A percentile compares a stretch with the other conserved stretches of the same genome.
phyloP scores from a whole-genome alignment of 2,329 filamentous ascomycete species.

The Mariannaea elegans region DNA sequence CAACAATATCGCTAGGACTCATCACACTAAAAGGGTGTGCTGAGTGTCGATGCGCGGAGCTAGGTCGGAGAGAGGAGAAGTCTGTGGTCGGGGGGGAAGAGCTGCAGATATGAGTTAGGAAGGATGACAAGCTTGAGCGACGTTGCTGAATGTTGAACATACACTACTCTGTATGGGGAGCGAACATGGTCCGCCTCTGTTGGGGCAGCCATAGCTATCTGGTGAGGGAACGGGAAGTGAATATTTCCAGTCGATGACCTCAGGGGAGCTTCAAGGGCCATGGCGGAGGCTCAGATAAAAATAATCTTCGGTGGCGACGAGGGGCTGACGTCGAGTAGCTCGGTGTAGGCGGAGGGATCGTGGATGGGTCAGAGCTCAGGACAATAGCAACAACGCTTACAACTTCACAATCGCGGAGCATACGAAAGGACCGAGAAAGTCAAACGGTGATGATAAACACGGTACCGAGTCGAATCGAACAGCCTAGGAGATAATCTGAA shows the following conservation, averaged over 20 bases:
- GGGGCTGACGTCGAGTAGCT: slow-evolving; percentile 24
- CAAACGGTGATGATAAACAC: neutral
- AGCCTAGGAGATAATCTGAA: neutral
- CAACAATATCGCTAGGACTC: slow-evolving; percentile 75
- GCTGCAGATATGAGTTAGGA: slow-evolving; percentile 34
- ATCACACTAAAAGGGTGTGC: slow-evolving; percentile 63
- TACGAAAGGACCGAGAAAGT: neutral
- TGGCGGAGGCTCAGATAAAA: slow-evolving; percentile 31
- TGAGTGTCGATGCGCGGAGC: slow-evolving; percentile 57
- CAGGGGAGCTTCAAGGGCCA: slow-evolving; percentile 62
- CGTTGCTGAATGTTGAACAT: slow-evolving; percentile 40
- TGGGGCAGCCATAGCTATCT: slow-evolving; percentile 63
- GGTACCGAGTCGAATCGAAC: neutral
- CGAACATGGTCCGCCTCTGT: slow-evolving; percentile 60
- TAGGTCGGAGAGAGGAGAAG: slow-evolving; percentile 60
- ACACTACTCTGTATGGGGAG: slow-evolving; percentile 62
- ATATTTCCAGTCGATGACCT: slow-evolving; percentile 66
- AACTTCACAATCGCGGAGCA: slow-evolving; percentile 23
- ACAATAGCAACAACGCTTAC: slow-evolving; percentile 40
- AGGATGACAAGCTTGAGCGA: neutral
- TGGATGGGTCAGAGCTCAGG: slow-evolving; percentile 24
- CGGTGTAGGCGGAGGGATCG: slow-evolving; percentile 17
- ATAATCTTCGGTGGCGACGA: slow-evolving; percentile 23
- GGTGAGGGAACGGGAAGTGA: slow-evolving; percentile 52
- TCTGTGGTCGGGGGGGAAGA: slow-evolving; percentile 52